Percentiles rank a stretch among this genome's conserved stretches.
phyloP scores from a whole-genome alignment of 2,329 filamentous ascomycete species.

The Pyrenochaeta sp. region DNA sequence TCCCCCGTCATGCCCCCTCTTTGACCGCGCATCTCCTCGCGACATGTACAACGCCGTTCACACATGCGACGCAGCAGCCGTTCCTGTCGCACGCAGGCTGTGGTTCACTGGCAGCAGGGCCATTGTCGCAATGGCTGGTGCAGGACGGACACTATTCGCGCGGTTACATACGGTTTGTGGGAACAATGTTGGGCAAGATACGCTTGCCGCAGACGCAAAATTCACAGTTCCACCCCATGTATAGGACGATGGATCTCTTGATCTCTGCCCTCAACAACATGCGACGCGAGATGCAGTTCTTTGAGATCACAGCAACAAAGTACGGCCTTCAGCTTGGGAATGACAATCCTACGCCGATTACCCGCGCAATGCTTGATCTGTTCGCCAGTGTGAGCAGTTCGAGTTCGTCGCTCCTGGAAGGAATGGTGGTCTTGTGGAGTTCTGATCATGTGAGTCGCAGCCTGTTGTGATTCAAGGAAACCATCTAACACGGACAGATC shows the following conservation, averaged over 20 bases:
- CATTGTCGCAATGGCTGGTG: constrained; percentile 71
- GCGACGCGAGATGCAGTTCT: constrained; percentile 71
- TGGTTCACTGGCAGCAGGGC: constrained; percentile 64
- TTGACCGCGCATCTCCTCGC: constrained; percentile 66
- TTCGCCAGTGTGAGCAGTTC: constrained; percentile 65
- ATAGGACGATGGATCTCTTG: constrained; percentile 67
- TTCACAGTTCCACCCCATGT: constrained; percentile 58
- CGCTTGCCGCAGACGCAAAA: constrained; percentile 59
- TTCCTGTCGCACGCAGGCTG: constrained; percentile 72
- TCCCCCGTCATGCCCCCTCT: constrained; percentile 49
- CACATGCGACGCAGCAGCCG: constrained; percentile 67
- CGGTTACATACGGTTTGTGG: constrained; percentile 72
- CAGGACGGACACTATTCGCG: constrained; percentile 77
- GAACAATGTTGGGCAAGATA: constrained; percentile 69
- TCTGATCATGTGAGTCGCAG: constrained; percentile 65
- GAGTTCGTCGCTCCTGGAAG: constrained; percentile 66
- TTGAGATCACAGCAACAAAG: constrained; percentile 67
- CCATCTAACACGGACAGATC: constrained; percentile 41
- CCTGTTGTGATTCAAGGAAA: no score
- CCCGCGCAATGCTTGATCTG: constrained; percentile 63
- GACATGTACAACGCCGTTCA: constrained; percentile 57
- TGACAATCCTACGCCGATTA: constrained; percentile 57
- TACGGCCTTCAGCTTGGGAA: constrained; percentile 63
- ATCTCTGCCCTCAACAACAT: constrained; percentile 72
- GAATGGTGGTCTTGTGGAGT: constrained; percentile 77